These are phyloP conservation scores for Sporothrix variecibatus DNA, from an alignment of 2,329 filamentous ascomycete species.

Conservation along the genomic window DNA sequence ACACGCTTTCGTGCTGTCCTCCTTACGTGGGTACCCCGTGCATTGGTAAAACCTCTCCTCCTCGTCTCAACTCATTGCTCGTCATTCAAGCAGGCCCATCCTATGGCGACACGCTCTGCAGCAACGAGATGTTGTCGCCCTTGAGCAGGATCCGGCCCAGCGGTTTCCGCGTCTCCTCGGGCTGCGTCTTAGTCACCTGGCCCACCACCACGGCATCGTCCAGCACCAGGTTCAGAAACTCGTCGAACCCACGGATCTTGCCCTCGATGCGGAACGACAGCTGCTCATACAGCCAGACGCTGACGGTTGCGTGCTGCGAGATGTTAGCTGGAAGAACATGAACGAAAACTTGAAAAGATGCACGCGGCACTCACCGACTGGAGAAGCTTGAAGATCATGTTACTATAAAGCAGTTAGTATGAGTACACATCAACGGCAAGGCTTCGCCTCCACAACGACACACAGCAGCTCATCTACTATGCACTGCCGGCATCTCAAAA, in stretches of 20 bases:
- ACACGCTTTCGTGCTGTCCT: neutral
- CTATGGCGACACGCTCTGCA: constrained; percentile 55
- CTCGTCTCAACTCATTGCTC: neutral
- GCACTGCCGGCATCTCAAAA: neutral
- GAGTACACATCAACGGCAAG: neutral
- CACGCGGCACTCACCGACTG: constrained; percentile 47
- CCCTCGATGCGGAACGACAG: constrained; percentile 91
- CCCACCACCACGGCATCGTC: constrained; percentile 95
- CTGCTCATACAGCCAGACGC: constrained; percentile 97
- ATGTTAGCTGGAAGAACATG: neutral
- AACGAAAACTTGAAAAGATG: neutral
- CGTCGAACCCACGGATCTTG: constrained; percentile 95
- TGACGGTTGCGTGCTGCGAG: constrained; percentile 74
- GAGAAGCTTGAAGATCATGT: constrained; percentile 92
- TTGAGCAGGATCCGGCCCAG: constrained; percentile 82
- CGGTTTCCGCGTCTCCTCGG: constrained; percentile 73
- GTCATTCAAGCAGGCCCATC: neutral
- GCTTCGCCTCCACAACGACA: neutral
- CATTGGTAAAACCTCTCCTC: neutral
- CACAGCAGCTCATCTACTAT: neutral
- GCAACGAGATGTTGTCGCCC: constrained; percentile 84
- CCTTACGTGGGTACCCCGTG: neutral
- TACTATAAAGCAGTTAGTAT: constrained; percentile 41
- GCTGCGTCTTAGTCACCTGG: constrained; percentile 75
- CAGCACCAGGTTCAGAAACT: constrained; percentile 95